phyloP scores from a whole-genome alignment of 768 basidiomycete genomes.

The Daedaleopsis nitida region DNA sequence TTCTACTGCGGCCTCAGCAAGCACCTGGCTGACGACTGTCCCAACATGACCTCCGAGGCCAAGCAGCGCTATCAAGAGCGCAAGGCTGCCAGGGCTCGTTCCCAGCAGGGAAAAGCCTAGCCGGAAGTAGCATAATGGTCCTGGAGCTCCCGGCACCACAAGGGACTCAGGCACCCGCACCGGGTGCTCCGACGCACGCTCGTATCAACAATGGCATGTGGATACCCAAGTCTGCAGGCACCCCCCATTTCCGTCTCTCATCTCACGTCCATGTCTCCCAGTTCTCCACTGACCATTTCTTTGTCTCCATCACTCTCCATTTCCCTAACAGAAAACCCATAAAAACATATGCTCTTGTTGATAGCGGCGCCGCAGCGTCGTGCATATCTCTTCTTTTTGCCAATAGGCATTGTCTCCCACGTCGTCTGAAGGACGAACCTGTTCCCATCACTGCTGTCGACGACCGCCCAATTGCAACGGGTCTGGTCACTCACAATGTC shows the following conservation, averaged over 20 bases:
- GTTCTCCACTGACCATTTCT: constrained; percentile 24
- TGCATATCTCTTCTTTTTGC: constrained; percentile 39
- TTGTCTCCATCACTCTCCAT: constrained; percentile 21
- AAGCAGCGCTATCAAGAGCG: constrained; percentile 4
- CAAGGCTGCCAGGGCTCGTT: neutral
- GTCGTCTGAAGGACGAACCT: constrained; percentile 33
- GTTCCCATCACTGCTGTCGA: constrained; percentile 40
- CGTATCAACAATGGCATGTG: constrained; percentile 7
- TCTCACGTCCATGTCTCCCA: constrained; percentile 7
- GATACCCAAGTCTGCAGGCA: constrained; percentile 6
- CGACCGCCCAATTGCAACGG: constrained; percentile 41
- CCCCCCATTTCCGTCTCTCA: constrained; percentile 15
- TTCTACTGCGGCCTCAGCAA: constrained; percentile 35
- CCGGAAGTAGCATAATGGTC: constrained; percentile 17
- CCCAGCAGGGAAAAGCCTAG: constrained; percentile 22
- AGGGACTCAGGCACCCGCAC: neutral
- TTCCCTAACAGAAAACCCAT: constrained; percentile 36
- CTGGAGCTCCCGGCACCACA: constrained; percentile 22
- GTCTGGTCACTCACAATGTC: constrained; percentile 40
- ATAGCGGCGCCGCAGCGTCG: constrained; percentile 39
- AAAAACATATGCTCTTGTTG: constrained; percentile 38
- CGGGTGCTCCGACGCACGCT: neutral
- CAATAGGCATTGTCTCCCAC: constrained; percentile 34
- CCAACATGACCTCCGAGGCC: constrained; percentile 16
- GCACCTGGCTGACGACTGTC: constrained; percentile 33